A percentile compares a stretch with the other conserved stretches of the same genome.
phyloP scores from a whole-genome alignment of 1,139 yeast species.

The Blastobotrys malaysiensis region DNA sequence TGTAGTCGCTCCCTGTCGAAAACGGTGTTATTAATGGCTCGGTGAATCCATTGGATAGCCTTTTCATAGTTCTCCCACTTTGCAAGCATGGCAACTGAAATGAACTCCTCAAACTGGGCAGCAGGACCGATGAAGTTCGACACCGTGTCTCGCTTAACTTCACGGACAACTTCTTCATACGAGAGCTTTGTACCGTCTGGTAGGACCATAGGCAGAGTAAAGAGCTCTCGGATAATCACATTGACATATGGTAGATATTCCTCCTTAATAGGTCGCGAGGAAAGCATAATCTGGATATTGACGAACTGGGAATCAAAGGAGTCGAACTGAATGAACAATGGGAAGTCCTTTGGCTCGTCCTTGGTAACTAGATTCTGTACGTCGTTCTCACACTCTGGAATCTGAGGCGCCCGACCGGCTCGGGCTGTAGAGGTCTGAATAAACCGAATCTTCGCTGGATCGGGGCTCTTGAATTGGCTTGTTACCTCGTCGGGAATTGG shows the following conservation, averaged over 20 bases:
- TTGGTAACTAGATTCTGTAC: slow-evolving; percentile 30
- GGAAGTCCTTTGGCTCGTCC: slow-evolving; percentile 46
- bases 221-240: slow-evolving; percentile 55
- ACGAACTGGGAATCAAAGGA: slow-evolving; percentile 75
- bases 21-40: slow-evolving; percentile 56
- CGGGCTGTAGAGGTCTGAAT: slow-evolving; percentile 61
- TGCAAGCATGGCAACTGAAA: slow-evolving; percentile 58
- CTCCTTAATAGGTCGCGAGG: slow-evolving; percentile 57
- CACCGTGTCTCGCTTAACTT: slow-evolving; percentile 68
- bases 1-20: slow-evolving; percentile 71
- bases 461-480: slow-evolving; percentile 45
- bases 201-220: slow-evolving; percentile 64
- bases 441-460: slow-evolving; percentile 68
- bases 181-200: slow-evolving; percentile 57
- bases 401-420: slow-evolving; percentile 30
- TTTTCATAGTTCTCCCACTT: slow-evolving; percentile 55
- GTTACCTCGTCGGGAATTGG: slow-evolving; percentile 71
- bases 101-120: slow-evolving; percentile 58
- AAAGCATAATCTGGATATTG: slow-evolving; percentile 59
- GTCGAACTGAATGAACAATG: slow-evolving; percentile 74
- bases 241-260: slow-evolving; percentile 60
- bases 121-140: slow-evolving; percentile 41
- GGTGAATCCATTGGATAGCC: slow-evolving; percentile 73
- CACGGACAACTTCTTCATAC: slow-evolving; percentile 69
- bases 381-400: slow-evolving; percentile 18